phyloP scores from a whole-genome alignment of 2,329 filamentous ascomycete genomes.

The Byssochlamys sp. region DNA sequence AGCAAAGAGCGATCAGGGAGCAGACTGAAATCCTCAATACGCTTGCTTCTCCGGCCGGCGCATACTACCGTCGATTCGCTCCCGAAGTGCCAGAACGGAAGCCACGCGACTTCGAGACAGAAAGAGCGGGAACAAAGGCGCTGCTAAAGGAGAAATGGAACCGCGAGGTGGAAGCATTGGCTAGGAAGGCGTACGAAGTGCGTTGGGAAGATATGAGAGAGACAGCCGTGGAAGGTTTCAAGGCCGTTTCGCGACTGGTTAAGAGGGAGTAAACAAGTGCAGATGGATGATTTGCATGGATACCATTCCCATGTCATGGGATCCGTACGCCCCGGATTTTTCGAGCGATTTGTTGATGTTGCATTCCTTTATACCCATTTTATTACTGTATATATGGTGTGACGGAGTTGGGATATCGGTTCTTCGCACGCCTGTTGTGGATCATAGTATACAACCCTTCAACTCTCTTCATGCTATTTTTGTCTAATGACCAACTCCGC shows the following conservation, averaged over 20 bases:
- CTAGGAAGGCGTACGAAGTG: slow-evolving; percentile 55
- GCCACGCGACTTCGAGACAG: slow-evolving; percentile 9
- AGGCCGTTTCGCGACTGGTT: slow-evolving; percentile 30
- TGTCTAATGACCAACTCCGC: neutral
- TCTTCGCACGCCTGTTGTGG: neutral
- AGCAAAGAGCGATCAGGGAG: slow-evolving; percentile 36
- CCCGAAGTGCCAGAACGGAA: slow-evolving; percentile 6
- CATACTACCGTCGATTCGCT: slow-evolving; percentile 24
- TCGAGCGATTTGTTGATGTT: neutral
- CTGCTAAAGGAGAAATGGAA: slow-evolving; percentile 71
- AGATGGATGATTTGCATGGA: neutral
- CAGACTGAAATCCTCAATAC: slow-evolving; percentile 34
- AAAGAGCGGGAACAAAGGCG: slow-evolving; percentile 52
- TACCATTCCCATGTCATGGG: neutral
- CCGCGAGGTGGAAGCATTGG: slow-evolving; percentile 57
- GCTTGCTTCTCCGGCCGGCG: slow-evolving; percentile 25
- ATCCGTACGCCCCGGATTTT: neutral
- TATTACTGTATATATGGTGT: slow-evolving; percentile 2
- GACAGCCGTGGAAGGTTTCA: slow-evolving; percentile 41
- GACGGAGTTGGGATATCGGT: slow-evolving; percentile 17
- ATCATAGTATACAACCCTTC: neutral
- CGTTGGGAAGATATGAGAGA: slow-evolving; percentile 54
- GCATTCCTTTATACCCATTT: neutral
- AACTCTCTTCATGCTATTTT: neutral
- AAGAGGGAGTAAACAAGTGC: slow-evolving; percentile 23